These are phyloP conservation scores for Ballota nigra DNA, from an alignment of 257 asterid genomes.

Conservation along the genomic window DNA sequence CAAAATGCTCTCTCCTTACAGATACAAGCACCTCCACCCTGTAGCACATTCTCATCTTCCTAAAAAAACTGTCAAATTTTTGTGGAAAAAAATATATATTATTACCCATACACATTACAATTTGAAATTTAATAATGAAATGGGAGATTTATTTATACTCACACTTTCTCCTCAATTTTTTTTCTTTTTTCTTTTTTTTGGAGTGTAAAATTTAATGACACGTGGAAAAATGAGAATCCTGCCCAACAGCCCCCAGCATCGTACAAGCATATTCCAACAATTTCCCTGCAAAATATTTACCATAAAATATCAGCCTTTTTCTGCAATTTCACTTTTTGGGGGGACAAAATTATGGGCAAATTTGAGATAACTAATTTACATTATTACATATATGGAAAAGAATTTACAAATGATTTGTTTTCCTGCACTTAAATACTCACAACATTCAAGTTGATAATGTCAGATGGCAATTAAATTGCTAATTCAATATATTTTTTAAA, in stretches of 20 bases:
- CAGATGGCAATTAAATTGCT: background rate
- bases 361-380: background rate
- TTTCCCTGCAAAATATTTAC: conserved; percentile 55
- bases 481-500: too few species aligned
- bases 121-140: background rate
- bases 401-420: too few species aligned
- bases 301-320: background rate
- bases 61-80: conserved; percentile 36
- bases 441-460: too few species aligned
- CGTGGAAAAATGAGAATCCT: conserved; percentile 50
- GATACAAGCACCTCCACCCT: conserved; percentile 30
- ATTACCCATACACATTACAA: background rate
- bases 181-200: conserved; percentile 4
- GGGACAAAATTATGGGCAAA: background rate
- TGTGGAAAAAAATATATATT: conserved; percentile 11
- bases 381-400: too few species aligned
- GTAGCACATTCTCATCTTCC: conserved; percentile 32
- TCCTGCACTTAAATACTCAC: too few species aligned
- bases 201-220: conserved; percentile 48
- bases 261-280: conserved; percentile 79
- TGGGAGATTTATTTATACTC: conserved; percentile 13
- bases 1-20: conserved; percentile 20
- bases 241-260: conserved; percentile 75
- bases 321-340: background rate
- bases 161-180: conserved; percentile 27